These are phyloP conservation scores for Aspergillus eucalypticola DNA, from an alignment of 2,329 filamentous ascomycete genomes.

Conservation along the genomic window DNA sequence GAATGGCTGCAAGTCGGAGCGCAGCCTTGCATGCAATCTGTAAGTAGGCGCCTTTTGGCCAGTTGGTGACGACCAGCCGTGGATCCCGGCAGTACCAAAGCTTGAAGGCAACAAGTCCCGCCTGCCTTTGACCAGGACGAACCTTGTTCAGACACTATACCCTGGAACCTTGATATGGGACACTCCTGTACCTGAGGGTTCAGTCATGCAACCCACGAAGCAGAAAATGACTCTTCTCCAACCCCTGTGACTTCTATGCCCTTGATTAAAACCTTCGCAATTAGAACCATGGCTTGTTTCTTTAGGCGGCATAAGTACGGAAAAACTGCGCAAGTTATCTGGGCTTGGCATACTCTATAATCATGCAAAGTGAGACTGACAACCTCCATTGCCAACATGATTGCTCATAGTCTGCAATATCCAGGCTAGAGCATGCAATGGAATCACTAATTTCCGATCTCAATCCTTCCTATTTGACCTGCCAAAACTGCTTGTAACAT, in stretches of 20 bases:
- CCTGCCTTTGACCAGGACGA: not conserved
- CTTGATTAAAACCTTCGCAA: no score
- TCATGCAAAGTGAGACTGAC: not conserved
- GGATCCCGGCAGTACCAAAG: constrained; percentile 11
- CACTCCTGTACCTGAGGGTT: not conserved
- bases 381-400: not conserved
- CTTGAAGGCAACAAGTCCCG: constrained; percentile 11
- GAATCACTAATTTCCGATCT: no score
- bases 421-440: no score
- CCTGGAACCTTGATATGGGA: not conserved
- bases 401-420: not conserved
- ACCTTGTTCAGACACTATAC: not conserved
- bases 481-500: no score
- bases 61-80: constrained; percentile 6
- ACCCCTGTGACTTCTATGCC: no score
- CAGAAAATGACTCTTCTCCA: not conserved
- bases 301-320: not conserved
- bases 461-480: no score
- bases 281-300: not conserved
- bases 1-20: not conserved
- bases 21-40: not conserved
- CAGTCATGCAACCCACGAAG: not conserved
- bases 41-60: not conserved
- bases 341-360: not conserved
- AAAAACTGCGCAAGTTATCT: not conserved